A percentile compares a stretch with the other conserved stretches of the same genome.
phyloP scores from a whole-genome alignment of 1,284 basidiomycete species.

The Porogramme epimiltina region DNA sequence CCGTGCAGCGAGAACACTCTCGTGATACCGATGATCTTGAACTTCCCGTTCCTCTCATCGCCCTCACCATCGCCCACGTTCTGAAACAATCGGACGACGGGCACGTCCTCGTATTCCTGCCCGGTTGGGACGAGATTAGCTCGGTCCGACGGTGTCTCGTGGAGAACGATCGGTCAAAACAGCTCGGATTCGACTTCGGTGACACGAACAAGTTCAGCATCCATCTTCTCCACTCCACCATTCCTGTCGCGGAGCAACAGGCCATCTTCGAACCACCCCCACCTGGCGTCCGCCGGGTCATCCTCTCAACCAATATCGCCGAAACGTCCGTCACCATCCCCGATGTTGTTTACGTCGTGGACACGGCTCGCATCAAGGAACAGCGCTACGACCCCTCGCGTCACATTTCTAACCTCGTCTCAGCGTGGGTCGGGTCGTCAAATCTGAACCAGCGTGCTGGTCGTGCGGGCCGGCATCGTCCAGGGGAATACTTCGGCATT shows the following conservation, averaged over 20 bases:
- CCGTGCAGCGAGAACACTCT: slow-evolving; percentile 15
- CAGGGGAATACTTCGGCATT: slow-evolving; percentile 92
- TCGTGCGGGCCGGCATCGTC: slow-evolving; percentile 89
- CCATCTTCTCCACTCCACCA: slow-evolving; percentile 91
- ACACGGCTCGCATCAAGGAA: slow-evolving; percentile 89
- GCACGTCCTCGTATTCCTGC: slow-evolving; percentile 90
- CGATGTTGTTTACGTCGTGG: slow-evolving; percentile 94
- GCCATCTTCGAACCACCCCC: slow-evolving; percentile 86
- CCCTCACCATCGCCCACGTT: slow-evolving; percentile 82
- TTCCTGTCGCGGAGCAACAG: slow-evolving; percentile 91
- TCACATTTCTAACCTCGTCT: slow-evolving; percentile 28
- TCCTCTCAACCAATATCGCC: slow-evolving; percentile 94
- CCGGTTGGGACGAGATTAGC: slow-evolving; percentile 93
- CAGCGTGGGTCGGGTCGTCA: slow-evolving; percentile 55
- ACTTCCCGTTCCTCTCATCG: slow-evolving; percentile 83
- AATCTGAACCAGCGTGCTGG: slow-evolving; percentile 94
- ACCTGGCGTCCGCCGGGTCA: slow-evolving; percentile 80
- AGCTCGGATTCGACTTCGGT: slow-evolving; percentile 63
- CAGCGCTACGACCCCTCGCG: slow-evolving; percentile 89
- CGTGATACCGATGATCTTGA: slow-evolving; percentile 69
- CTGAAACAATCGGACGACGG: slow-evolving; percentile 78
- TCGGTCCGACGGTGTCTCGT: slow-evolving; percentile 73
- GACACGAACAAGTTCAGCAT: slow-evolving; percentile 67
- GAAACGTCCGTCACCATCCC: slow-evolving; percentile 97
- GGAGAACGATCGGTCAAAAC: slow-evolving; percentile 46